Evolutionary conservation across 805 yeast species (phyloP), one percentile per base, ranked within the genome.

Genomic region (Lipomyces sp.): DNA sequence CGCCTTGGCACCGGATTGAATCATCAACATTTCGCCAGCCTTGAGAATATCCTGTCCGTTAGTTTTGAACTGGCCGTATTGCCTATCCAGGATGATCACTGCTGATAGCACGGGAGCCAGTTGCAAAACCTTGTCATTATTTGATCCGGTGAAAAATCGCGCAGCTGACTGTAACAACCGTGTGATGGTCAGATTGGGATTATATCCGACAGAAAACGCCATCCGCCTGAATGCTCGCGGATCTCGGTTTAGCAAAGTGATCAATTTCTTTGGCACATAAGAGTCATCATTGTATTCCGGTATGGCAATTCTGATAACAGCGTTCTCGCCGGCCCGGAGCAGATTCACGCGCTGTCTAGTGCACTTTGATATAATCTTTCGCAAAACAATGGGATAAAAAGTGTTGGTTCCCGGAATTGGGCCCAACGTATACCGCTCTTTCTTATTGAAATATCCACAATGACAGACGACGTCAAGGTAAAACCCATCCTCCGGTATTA

Each of bases 401-500:
- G 55, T 30, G 30, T 13, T 11, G 24, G 53, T 53, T 11, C 57
- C 57, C 8, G 64, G 64, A 8, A 54, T 32, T 30, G 64, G 59
- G 4, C 64, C 64, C 10, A 60, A 39, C 15, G n/a, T 24, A 30
- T 60, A 60, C 18, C 42, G 24, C 33, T 48, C 29, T n/a, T 39
- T 53, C 13, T 37, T 54, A 13, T 54, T 15, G 33, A 60, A 30
- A 13, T 35, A n/a, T 10, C 59, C 64, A 39, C 54, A 37, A 32
- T 42, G 59, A 13, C 54, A 48, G n/a, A 54, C 59, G 13, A 42
- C 64, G 42, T 60, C 64, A 8, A 60, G 45, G 24, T 53, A 60
- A 50, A 54, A 42, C 7, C 64, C 64, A 7, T 60, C 59, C 33
- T 60, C 42, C 4, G 53, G 33, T 11, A 60, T n/a, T 10, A 24